These are phyloP conservation scores for Senna tora DNA, from an alignment of 306 rosid genomes.

Conservation along the genomic window DNA sequence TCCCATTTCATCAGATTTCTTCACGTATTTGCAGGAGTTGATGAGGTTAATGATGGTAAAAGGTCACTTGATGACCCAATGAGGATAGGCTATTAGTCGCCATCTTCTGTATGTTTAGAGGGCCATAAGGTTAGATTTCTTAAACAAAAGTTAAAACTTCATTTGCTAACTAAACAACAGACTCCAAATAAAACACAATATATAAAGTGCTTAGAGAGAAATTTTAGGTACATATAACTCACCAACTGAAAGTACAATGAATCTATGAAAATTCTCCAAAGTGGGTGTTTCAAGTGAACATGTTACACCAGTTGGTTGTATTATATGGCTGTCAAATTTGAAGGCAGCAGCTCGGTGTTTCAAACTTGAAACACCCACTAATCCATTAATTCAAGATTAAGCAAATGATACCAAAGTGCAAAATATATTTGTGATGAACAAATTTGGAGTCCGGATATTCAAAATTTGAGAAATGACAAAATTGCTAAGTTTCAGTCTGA, in stretches of 20 bases:
- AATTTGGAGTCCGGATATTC: too few species aligned
- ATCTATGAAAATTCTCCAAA: too few species aligned
- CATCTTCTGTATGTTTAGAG: slow-evolving; percentile 51
- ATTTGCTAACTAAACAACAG: not conserved
- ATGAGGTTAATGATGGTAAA: slow-evolving; percentile 56
- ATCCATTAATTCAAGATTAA: too few species aligned
- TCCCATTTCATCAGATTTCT: slow-evolving; percentile 9
- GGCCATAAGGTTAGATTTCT: slow-evolving; percentile 56
- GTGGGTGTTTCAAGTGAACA: not conserved
- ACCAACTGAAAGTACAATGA: not conserved
- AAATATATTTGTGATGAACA: too few species aligned
- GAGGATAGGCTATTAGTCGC: slow-evolving; percentile 50
- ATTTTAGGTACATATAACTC: not conserved
- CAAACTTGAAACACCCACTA: too few species aligned
- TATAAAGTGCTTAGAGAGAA: not conserved
- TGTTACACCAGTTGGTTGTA: not conserved
- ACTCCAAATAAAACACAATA: not conserved
- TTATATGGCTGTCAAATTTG: not conserved
- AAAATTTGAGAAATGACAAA: too few species aligned
- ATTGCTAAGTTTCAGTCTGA: too few species aligned
- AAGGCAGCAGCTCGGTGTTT: too few species aligned
- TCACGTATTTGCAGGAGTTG: slow-evolving; percentile 50
- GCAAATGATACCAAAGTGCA: too few species aligned
- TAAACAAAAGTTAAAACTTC: slow-evolving; percentile 8
- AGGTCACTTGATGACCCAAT: slow-evolving; percentile 44